Conservation (phyloP, 2,329 filamentous ascomycete genomes). For the Colletotrichum viniferum region DNA sequence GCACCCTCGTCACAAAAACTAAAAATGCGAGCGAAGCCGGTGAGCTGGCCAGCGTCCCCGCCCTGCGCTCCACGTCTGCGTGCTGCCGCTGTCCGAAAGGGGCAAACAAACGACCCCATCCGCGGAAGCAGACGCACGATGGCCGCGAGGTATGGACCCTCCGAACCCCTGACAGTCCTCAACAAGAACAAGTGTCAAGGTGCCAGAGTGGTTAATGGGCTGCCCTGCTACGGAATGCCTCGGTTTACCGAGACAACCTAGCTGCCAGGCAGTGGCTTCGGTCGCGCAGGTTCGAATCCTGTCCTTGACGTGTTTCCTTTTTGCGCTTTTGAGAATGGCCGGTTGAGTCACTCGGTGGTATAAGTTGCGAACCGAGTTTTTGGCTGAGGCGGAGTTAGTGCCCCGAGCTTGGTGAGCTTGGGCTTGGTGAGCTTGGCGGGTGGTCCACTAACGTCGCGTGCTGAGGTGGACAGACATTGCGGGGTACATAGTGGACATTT, state of each 20-base stretch:
- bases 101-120: not conserved
- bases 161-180: not conserved
- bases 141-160: not conserved
- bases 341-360: not conserved
- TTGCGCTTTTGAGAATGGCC: not conserved
- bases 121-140: not conserved
- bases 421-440: not conserved
- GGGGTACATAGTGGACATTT: not conserved
- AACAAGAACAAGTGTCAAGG: not conserved
- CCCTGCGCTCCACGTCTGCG: not conserved
- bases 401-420: not conserved
- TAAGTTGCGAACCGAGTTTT: not conserved
- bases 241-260: not conserved
- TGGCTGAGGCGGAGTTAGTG: not conserved
- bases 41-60: not conserved
- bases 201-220: conserved; percentile 23
- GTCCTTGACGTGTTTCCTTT: conserved; percentile 11
- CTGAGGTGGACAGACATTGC: not conserved
- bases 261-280: conserved; percentile 20
- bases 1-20: not conserved
- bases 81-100: conserved; percentile 9
- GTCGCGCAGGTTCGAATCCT: conserved; percentile 22
- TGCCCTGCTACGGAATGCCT: conserved; percentile 13
- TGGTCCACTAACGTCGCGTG: not conserved
- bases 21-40: not conserved